phyloP scores from a whole-genome alignment of 2,329 filamentous ascomycete species.

The Chaetomiaceae sp. region DNA sequence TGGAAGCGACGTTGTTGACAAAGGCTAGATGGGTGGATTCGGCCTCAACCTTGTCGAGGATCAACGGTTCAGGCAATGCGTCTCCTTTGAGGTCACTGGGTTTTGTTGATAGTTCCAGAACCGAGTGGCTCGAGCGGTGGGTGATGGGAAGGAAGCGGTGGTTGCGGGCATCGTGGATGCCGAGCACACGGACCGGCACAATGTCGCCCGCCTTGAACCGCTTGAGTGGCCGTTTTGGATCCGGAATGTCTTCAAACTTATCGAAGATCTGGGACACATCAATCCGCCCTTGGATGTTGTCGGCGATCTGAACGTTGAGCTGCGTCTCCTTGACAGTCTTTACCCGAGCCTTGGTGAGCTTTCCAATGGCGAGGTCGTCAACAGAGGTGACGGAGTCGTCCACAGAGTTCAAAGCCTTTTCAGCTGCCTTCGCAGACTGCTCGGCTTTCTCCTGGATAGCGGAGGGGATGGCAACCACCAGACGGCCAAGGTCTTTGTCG shows the following conservation, averaged over 20 bases:
- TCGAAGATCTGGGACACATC: constrained; percentile 90
- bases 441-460: constrained; percentile 38
- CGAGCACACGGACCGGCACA: constrained; percentile 70
- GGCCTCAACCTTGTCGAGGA: constrained; percentile 64
- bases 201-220: constrained; percentile 66
- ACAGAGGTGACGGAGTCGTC: constrained; percentile 58
- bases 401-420: constrained; percentile 43
- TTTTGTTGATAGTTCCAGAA: constrained; percentile 84
- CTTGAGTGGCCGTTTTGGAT: constrained; percentile 73
- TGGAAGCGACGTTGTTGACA: constrained; percentile 79
- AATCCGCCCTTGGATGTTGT: constrained; percentile 86
- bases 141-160: constrained; percentile 89
- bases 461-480: constrained; percentile 50
- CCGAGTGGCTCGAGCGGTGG: constrained; percentile 72
- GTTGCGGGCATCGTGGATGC: constrained; percentile 82
- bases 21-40: constrained; percentile 74
- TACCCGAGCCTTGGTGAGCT: constrained; percentile 67
- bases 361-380: constrained; percentile 70
- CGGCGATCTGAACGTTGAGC: constrained; percentile 80
- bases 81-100: constrained; percentile 53
- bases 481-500: constrained; percentile 63
- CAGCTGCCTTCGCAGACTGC: constrained; percentile 32
- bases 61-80: constrained; percentile 44
- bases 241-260: constrained; percentile 75
- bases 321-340: constrained; percentile 86